phyloP scores from a whole-genome alignment of 2,329 filamentous ascomycete species.

The Rhynchosporium secalis region DNA sequence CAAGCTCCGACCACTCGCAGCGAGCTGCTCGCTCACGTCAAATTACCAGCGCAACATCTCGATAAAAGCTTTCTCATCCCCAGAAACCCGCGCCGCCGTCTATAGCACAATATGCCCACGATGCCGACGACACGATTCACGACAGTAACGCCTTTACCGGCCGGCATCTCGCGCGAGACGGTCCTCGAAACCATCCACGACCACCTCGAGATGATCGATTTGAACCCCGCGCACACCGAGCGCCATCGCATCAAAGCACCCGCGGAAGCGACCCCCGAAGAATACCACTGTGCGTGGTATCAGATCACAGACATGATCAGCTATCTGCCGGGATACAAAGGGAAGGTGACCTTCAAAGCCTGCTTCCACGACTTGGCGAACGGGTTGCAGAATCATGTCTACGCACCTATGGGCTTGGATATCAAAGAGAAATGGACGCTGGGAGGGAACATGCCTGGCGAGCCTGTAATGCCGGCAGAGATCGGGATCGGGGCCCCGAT shows the following conservation, averaged over 20 bases:
- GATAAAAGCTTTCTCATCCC: not conserved
- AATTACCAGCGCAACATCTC: not conserved
- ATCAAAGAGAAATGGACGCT: slow-evolving; percentile 77
- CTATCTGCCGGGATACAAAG: slow-evolving; percentile 66
- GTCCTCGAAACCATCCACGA: slow-evolving; percentile 75
- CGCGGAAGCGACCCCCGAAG: slow-evolving; percentile 65
- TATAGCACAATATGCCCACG: slow-evolving; percentile 30
- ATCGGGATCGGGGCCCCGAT: slow-evolving; percentile 64
- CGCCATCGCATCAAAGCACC: slow-evolving; percentile 68
- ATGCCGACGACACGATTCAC: slow-evolving; percentile 76
- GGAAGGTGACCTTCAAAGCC: slow-evolving; percentile 74
- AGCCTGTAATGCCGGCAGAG: slow-evolving; percentile 64
- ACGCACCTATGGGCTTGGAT: slow-evolving; percentile 77
- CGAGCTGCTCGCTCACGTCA: slow-evolving; percentile 15
- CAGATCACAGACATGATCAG: slow-evolving; percentile 73
- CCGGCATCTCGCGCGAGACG: slow-evolving; percentile 64
- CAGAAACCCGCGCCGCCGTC: not conserved
- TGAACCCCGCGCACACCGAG: slow-evolving; percentile 78
- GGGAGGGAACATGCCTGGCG: slow-evolving; percentile 67
- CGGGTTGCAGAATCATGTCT: slow-evolving; percentile 78
- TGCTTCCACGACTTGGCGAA: slow-evolving; percentile 73
- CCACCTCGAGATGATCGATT: slow-evolving; percentile 75
- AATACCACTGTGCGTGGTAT: slow-evolving; percentile 74
- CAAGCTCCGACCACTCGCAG: slow-evolving; percentile 6
- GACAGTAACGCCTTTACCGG: slow-evolving; percentile 73